These are phyloP conservation scores for Orobanche coerulescens DNA, from an alignment of 257 asterid species.

Conservation along the genomic window DNA sequence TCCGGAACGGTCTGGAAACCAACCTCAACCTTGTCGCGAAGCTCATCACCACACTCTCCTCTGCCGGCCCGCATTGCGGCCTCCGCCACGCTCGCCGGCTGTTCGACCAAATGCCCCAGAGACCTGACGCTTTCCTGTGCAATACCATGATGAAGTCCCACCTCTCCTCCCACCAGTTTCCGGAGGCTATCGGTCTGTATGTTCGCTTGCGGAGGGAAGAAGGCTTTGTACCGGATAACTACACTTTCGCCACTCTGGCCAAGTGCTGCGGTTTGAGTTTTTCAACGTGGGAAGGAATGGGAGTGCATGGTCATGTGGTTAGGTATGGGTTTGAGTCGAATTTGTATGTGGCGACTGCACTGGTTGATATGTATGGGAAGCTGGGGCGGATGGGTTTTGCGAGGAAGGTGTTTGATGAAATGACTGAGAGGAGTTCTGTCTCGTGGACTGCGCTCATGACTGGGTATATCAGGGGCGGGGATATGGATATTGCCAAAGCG, in stretches of 20 bases:
- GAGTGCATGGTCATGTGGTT: slow-evolving; percentile 56
- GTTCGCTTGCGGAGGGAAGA: slow-evolving; percentile 36
- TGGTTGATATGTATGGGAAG: slow-evolving; percentile 92
- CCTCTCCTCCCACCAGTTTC: slow-evolving; percentile 38
- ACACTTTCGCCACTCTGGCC: slow-evolving; percentile 65
- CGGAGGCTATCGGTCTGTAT: slow-evolving; percentile 38
- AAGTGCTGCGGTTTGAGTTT: slow-evolving; percentile 61
- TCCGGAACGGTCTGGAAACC: slow-evolving; percentile 50
- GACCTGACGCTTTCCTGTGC: slow-evolving; percentile 62
- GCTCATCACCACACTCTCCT: slow-evolving; percentile 51
- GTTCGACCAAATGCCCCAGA: slow-evolving; percentile 47
- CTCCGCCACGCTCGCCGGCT: slow-evolving; percentile 55
- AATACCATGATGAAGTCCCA: slow-evolving; percentile 89
- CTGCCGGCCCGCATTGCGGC: slow-evolving; percentile 39
- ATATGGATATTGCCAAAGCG: slow-evolving; percentile 36
- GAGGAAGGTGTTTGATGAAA: slow-evolving; percentile 62
- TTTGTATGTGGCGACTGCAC: slow-evolving; percentile 62
- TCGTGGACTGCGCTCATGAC: slow-evolving; percentile 84
- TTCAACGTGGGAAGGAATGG: slow-evolving; percentile 53
- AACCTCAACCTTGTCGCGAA: slow-evolving; percentile 68
- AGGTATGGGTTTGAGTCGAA: slow-evolving; percentile 52
- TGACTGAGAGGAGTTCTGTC: slow-evolving; percentile 61
- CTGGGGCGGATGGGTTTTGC: slow-evolving; percentile 54
- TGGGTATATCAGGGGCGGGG: slow-evolving; percentile 64
- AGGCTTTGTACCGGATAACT: slow-evolving; percentile 64